Evolutionary conservation across 2,329 filamentous ascomycete genomes (phyloP).

Genomic region (Emergomyces pasteurianus): DNA sequence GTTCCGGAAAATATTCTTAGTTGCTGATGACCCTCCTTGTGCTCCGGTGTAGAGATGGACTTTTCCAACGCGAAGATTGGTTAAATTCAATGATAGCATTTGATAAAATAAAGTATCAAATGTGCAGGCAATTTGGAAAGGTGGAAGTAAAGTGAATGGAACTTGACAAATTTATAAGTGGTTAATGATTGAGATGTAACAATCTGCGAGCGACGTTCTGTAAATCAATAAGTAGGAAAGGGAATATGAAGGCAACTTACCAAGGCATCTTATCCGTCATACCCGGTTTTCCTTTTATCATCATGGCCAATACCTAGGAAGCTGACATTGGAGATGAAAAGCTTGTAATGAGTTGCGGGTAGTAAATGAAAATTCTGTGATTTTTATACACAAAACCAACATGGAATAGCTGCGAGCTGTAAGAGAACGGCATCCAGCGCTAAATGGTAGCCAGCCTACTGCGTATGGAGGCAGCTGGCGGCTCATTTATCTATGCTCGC

Average conservation of each 20-base stretch:
- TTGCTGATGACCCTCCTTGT: conserved; percentile 7
- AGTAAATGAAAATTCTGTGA: background rate
- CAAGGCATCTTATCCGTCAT: background rate
- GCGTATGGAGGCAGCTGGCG: background rate
- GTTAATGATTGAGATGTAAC: background rate
- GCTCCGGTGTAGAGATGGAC: conserved; percentile 45
- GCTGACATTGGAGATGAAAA: background rate
- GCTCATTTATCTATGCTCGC: no score
- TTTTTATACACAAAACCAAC: background rate
- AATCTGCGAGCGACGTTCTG: background rate
- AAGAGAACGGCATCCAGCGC: background rate
- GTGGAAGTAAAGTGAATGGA: background rate
- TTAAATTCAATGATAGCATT: background rate
- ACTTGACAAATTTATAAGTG: background rate
- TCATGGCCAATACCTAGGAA: background rate
- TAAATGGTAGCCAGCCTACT: background rate
- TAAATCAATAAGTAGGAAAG: background rate
- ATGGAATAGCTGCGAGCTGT: background rate
- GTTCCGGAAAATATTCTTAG: background rate
- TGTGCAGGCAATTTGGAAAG: background rate
- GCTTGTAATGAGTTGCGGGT: background rate
- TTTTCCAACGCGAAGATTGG: conserved; percentile 53
- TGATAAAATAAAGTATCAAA: background rate
- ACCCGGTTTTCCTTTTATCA: background rate
- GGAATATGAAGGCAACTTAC: no score